Evolutionary conservation across 2,329 filamentous ascomycete genomes (phyloP), one percentile per base, ranked within the genome.

Genomic region (Ceratocystis cacaofunesta): DNA sequence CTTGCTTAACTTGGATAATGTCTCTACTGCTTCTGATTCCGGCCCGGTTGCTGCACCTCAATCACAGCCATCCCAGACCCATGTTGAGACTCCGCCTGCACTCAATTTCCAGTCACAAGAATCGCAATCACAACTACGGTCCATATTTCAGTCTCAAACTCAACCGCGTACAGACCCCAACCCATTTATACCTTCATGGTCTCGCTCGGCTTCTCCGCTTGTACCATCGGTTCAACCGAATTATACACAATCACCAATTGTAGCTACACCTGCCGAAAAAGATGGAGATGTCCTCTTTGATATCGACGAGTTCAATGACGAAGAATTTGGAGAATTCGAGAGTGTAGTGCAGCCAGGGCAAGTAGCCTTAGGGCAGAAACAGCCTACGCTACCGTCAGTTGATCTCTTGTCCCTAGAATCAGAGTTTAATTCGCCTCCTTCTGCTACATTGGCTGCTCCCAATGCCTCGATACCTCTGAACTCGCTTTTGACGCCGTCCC

Each of bases 221-320:
- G 30, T 17, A 17, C 19, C 57, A 25, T 22, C 19, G 5, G 32
- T 30, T 2, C 44, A 62, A 43, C n/a, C 48, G 25, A 25, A 25
- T n/a, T 8, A 17, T 5, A 36, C 28, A 15, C 61, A 36, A 22
- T 22, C 30, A n/a, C n/a, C 61, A 22, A 12, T 19, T 30, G 50
- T 69, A 28, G 73, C 69, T 63, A 44, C 70, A 6, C 61, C 32
- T 67, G 7, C 67, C 72, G 12, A 68, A 46, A 64, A 71, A 1
- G 75, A 82, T 55, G 73, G 80, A 1, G 81, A 84, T 69, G 80
- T 89, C 2, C 75, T 89, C 2, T 89, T 89, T 71, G 86, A 89
- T 73, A 85, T 82, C 44, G 80, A 82, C 52, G 25, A 63, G 58
- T 55, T 41, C 22, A n/a, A 36, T 60, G 81, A 81, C 41, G 80